phyloP scores from a whole-genome alignment of 148 eudicot species.

The Silene uniflora region DNA sequence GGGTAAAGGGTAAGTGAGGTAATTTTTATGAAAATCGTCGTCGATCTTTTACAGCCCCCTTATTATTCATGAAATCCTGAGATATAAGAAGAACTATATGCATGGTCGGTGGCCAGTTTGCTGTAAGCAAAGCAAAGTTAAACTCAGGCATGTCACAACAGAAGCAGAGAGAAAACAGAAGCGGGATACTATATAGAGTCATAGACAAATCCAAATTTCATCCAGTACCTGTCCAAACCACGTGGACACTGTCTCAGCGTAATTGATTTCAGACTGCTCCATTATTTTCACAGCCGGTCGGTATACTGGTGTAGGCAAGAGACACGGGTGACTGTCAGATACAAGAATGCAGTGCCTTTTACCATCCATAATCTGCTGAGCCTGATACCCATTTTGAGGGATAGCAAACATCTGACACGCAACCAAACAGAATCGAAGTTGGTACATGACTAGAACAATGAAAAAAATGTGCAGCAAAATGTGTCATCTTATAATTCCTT shows the following conservation, averaged over 20 bases:
- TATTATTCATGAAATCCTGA: too few species aligned
- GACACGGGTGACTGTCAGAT: conserved; percentile 81
- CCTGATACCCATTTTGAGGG: conserved; percentile 46
- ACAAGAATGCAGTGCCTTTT: conserved; percentile 84
- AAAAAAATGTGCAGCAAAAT: not conserved
- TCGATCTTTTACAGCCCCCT: too few species aligned
- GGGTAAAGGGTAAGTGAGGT: too few species aligned
- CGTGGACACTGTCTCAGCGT: conserved; percentile 78
- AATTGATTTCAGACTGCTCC: conserved; percentile 56
- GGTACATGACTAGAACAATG: not conserved
- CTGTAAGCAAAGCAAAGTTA: too few species aligned
- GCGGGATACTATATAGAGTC: too few species aligned
- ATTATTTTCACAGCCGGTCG: conserved; percentile 58
- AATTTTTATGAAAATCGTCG: too few species aligned
- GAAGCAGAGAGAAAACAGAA: too few species aligned
- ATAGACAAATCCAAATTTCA: conserved; percentile 2
- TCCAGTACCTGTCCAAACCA: conserved; percentile 64
- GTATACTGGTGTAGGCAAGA: conserved; percentile 85
- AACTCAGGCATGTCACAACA: too few species aligned
- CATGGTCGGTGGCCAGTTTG: too few species aligned
- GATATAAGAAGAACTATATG: too few species aligned
- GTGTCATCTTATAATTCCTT: too few species aligned
- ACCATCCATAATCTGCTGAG: conserved; percentile 61
- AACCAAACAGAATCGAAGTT: conserved; percentile 8
- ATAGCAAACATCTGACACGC: conserved; percentile 65